Percentiles rank a stretch among this genome's conserved stretches.
phyloP scores from a whole-genome alignment of 495 filamentous ascomycete species.

The Choiromyces venosus region DNA sequence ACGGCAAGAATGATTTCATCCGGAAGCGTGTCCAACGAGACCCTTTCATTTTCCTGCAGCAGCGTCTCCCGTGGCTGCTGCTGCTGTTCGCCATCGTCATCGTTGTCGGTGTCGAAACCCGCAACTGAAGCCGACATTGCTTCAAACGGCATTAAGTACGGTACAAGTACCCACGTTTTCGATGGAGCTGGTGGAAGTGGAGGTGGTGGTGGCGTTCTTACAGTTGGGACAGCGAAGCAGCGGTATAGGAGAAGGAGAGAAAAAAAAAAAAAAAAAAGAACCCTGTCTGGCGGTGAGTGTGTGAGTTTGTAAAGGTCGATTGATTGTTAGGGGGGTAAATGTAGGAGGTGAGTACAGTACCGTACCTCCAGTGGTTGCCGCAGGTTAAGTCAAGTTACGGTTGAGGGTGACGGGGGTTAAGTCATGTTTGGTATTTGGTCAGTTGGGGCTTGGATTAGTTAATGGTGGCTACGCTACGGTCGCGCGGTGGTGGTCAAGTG shows the following conservation, averaged over 20 bases:
- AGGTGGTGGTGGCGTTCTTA: not conserved
- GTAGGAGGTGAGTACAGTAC: not conserved
- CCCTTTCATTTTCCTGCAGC: not conserved
- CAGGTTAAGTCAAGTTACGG: not conserved
- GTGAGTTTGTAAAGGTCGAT: not conserved
- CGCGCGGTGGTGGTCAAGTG: not conserved
- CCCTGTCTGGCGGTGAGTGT: not conserved
- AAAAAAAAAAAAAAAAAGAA: not conserved
- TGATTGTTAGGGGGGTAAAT: not conserved
- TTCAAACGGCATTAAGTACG: not conserved
- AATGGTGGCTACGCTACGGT: not conserved
- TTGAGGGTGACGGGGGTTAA: not conserved
- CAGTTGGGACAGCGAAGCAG: constrained; percentile 2
- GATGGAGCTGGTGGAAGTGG: not conserved
- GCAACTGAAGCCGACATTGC: constrained; percentile 1
- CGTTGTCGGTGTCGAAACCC: not conserved
- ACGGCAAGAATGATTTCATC: constrained; percentile 55
- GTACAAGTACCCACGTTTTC: not conserved
- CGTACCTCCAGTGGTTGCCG: not conserved
- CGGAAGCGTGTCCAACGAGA: constrained; percentile 46
- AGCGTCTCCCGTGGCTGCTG: not conserved
- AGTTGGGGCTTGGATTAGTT: constrained; percentile 1
- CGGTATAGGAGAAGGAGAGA: not conserved
- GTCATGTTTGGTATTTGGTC: not conserved
- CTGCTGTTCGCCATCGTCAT: not conserved